Conservation (phyloP, 108 stramenopile genomes). For the Bacterosira constricta region DNA sequence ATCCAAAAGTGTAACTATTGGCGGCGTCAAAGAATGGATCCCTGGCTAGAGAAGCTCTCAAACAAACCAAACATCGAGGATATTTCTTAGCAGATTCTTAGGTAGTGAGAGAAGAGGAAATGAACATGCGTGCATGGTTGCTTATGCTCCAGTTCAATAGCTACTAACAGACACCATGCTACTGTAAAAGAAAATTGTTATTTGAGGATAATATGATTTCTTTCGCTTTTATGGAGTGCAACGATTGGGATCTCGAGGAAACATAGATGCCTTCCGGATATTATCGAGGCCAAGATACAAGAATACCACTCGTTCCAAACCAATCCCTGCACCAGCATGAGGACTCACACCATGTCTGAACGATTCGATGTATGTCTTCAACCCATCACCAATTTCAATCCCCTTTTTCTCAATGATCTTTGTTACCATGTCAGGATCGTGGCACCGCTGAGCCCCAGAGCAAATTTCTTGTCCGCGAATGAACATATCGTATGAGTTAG, state of each 20-base stretch:
- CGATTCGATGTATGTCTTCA: slow-evolving; percentile 87
- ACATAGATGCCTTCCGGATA: slow-evolving; percentile 97
- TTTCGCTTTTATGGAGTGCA: slow-evolving; percentile 82
- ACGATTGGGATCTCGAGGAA: slow-evolving; percentile 96
- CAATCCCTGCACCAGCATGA: slow-evolving; percentile 96
- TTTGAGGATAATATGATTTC: not conserved
- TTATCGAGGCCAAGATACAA: slow-evolving; percentile 97
- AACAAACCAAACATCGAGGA: too few species aligned
- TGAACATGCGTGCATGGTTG: too few species aligned
- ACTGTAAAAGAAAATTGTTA: not conserved
- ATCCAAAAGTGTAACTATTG: too few species aligned
- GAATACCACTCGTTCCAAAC: slow-evolving; percentile 96
- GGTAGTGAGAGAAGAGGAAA: too few species aligned
- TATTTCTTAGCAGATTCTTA: too few species aligned
- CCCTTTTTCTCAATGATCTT: slow-evolving; percentile 84
- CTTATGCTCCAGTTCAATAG: not conserved
- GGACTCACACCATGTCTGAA: slow-evolving; percentile 90
- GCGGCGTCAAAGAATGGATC: too few species aligned
- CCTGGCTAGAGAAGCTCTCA: too few species aligned
- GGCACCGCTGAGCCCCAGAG: slow-evolving; percentile 96
- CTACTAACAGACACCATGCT: not conserved
- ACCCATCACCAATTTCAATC: slow-evolving; percentile 80
- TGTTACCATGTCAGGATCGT: slow-evolving; percentile 79
- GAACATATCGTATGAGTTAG: slow-evolving; percentile 97
- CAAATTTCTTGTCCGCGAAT: slow-evolving; percentile 98